A percentile compares a stretch with the other conserved stretches of the same genome.
Conservation (phyloP, 73 alveolate genomes). For the Durusdinium trenchii region DNA sequence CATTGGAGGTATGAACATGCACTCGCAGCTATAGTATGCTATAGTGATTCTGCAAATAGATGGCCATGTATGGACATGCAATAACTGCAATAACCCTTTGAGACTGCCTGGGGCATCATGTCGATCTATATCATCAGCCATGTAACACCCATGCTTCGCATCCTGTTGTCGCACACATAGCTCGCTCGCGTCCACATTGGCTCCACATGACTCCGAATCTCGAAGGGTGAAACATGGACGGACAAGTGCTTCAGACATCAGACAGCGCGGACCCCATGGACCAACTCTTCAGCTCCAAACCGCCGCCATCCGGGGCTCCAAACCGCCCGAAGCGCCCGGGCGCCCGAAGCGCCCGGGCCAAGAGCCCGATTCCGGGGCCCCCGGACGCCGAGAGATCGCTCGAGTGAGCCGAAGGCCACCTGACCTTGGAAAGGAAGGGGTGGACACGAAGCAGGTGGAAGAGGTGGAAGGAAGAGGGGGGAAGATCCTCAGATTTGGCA, state of each 20-base stretch:
- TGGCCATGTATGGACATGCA: no score
- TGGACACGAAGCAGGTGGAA: neutral
- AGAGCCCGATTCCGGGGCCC: no score
- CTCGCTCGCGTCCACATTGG: neutral
- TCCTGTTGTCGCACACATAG: no score
- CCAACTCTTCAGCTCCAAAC: neutral
- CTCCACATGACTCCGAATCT: neutral
- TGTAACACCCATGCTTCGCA: no score
- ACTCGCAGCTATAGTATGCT: no score
- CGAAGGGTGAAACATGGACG: neutral
- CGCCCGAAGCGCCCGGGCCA: no score
- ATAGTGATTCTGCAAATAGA: no score
- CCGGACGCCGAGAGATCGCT: slow-evolving; percentile 64
- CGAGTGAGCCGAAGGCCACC: slow-evolving; percentile 59
- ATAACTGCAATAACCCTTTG: no score
- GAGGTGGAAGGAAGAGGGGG: no score
- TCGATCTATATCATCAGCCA: no score
- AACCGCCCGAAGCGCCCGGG: neutral
- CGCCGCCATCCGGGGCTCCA: neutral
- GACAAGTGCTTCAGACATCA: neutral
- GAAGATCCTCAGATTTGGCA: neutral
- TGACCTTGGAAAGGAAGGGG: neutral
- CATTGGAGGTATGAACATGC: no score
- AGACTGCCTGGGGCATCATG: no score
- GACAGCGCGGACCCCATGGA: neutral